phyloP scores from a whole-genome alignment of 1,284 basidiomycete genomes.

The Leccinum fallax region DNA sequence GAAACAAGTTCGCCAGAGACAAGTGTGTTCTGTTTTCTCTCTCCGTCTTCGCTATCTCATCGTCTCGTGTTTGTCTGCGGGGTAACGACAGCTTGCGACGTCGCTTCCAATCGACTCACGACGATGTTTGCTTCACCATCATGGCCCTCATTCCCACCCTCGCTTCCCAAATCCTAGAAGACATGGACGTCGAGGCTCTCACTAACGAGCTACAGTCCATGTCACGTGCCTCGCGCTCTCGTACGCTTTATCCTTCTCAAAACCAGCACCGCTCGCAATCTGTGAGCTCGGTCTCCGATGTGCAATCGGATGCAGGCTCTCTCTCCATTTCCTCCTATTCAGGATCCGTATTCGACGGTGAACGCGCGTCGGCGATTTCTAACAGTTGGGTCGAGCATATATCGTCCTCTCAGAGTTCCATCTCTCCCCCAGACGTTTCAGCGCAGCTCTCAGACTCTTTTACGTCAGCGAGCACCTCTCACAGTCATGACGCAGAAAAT shows the following conservation, averaged over 20 bases:
- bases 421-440: slow-evolving; percentile 7
- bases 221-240: slow-evolving; percentile 29
- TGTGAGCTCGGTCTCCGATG: slow-evolving; percentile 44
- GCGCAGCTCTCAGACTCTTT: slow-evolving; percentile 43
- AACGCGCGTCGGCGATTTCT: slow-evolving; percentile 36
- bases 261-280: slow-evolving; percentile 35
- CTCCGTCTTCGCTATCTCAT: slow-evolving; percentile 3
- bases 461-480: slow-evolving; percentile 40
- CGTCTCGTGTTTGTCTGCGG: slow-evolving; percentile 12
- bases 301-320: slow-evolving; percentile 54
- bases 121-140: slow-evolving; percentile 81
- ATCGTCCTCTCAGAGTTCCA: slow-evolving; percentile 22
- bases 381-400: slow-evolving; percentile 59
- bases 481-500: slow-evolving; percentile 26
- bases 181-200: slow-evolving; percentile 83
- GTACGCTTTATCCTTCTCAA: slow-evolving; percentile 19
- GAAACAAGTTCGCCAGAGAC: slow-evolving; percentile 69
- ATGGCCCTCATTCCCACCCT: slow-evolving; percentile 81
- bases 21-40: slow-evolving; percentile 54
- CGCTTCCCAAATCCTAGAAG: slow-evolving; percentile 67
- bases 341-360: slow-evolving; percentile 29
- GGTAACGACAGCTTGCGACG: slow-evolving; percentile 58
- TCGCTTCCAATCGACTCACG: slow-evolving; percentile 81
- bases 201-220: slow-evolving; percentile 64
- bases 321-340: slow-evolving; percentile 39